Evolutionary conservation across 306 rosid species (phyloP).

Genomic region (Malus orientalis): DNA sequence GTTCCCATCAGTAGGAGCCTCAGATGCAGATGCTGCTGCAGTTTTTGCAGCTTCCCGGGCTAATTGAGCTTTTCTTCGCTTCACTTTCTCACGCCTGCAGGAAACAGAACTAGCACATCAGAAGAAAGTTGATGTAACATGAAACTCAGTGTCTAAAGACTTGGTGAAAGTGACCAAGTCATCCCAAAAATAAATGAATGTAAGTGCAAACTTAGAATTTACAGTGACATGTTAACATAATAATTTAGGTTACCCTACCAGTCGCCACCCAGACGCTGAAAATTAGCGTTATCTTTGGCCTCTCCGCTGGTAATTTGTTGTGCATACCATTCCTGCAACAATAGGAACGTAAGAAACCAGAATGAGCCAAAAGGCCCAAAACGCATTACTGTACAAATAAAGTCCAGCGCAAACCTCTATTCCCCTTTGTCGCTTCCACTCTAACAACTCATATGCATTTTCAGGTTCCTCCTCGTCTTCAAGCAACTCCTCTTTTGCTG

Average conservation of each 20-base stretch:
- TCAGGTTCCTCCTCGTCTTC: constrained; percentile 92
- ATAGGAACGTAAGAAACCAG: constrained; percentile 25
- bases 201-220: background rate
- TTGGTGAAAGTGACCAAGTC: background rate
- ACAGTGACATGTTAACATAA: background rate
- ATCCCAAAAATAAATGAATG: background rate
- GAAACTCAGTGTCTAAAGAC: background rate
- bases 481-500: constrained; percentile 92
- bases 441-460: constrained; percentile 57
- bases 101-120: background rate
- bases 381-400: background rate
- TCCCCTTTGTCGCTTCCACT: constrained; percentile 86
- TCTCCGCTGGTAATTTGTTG: constrained; percentile 90
- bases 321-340: constrained; percentile 72
- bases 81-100: constrained; percentile 79
- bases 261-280: constrained; percentile 93
- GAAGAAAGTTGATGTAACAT: background rate
- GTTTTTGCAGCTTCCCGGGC: constrained; percentile 34
- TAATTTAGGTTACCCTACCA: constrained; percentile 46
- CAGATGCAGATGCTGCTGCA: constrained; percentile 7
- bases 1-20: constrained; percentile 29
- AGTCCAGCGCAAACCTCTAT: constrained; percentile 57
- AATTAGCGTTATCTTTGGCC: constrained; percentile 91
- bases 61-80: constrained; percentile 67
- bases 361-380: constrained; percentile 2